Evolutionary conservation across 192 early-diverging fungal species (phyloP).

Genomic region (Mortierella hygrophila): DNA sequence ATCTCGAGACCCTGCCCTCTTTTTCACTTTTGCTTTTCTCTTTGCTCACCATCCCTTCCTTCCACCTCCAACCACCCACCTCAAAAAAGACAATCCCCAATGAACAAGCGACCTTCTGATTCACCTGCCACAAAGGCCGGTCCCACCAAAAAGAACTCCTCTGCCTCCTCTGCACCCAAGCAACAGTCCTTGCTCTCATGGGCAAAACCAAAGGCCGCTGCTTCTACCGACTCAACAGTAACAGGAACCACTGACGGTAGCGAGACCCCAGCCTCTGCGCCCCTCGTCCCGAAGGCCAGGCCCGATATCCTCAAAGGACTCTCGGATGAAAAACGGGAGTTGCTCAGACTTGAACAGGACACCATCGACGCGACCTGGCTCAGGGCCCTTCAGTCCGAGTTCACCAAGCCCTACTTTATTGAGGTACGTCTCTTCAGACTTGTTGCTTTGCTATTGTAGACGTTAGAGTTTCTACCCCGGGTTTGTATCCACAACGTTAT

Average conservation of each 20-base stretch:
- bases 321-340: slow-evolving; percentile 45
- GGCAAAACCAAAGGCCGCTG: slow-evolving; percentile 35
- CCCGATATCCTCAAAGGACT: slow-evolving; percentile 46
- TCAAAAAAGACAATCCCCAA: neutral
- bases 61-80: neutral
- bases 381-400: slow-evolving; percentile 65
- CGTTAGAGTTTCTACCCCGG: neutral
- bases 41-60: neutral
- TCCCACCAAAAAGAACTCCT: neutral
- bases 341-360: slow-evolving; percentile 70
- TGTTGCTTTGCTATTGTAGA: neutral
- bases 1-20: neutral
- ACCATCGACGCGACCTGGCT: slow-evolving; percentile 86
- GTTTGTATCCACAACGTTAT: neutral
- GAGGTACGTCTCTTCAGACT: slow-evolving; percentile 53
- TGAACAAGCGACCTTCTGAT: slow-evolving; percentile 8
- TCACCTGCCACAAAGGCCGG: neutral
- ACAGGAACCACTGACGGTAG: neutral
- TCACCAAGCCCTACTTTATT: slow-evolving; percentile 72
- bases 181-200: slow-evolving; percentile 38
- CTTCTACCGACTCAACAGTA: neutral
- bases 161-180: slow-evolving; percentile 11
- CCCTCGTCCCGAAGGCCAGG: slow-evolving; percentile 10
- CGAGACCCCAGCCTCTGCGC: neutral
- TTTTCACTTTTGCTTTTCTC: neutral